A percentile compares a stretch with the other conserved stretches of the same genome.
These are phyloP conservation scores for Juglanconis oblonga DNA, from an alignment of 2,329 filamentous ascomycete species.

Conservation along the genomic window DNA sequence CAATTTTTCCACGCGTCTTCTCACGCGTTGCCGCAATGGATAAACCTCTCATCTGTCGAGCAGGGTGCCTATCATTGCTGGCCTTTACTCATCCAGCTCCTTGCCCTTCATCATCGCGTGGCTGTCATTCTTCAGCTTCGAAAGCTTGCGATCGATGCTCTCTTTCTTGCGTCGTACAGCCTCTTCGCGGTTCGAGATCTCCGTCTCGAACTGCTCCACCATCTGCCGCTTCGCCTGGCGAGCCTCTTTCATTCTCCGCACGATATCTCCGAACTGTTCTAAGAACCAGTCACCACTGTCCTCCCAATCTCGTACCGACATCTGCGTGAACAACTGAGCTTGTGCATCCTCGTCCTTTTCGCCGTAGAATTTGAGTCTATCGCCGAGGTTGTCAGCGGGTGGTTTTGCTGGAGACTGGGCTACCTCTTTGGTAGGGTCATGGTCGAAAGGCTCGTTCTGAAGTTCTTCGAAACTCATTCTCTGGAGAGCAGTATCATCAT, in stretches of 20 bases:
- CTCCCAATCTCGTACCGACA: slow-evolving; percentile 58
- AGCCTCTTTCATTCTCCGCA: slow-evolving; percentile 45
- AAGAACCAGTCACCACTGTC: slow-evolving; percentile 59
- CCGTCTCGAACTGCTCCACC: slow-evolving; percentile 50
- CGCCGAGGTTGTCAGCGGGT: slow-evolving; percentile 39
- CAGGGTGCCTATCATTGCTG: background rate
- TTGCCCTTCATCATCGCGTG: slow-evolving; percentile 52
- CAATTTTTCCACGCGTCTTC: background rate
- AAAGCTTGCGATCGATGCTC: slow-evolving; percentile 53
- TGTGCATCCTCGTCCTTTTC: slow-evolving; percentile 40
- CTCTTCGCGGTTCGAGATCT: slow-evolving; percentile 54
- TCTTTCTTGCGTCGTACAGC: slow-evolving; percentile 51
- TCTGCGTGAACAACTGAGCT: slow-evolving; percentile 48
- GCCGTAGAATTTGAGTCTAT: slow-evolving; percentile 50
- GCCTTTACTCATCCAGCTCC: slow-evolving; percentile 24
- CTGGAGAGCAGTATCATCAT: slow-evolving; percentile 54
- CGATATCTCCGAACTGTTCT: slow-evolving; percentile 48
- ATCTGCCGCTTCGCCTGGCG: slow-evolving; percentile 48
- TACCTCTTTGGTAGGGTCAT: slow-evolving; percentile 50
- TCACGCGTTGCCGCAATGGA: background rate
- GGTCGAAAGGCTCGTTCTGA: slow-evolving; percentile 52
- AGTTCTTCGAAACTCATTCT: slow-evolving; percentile 52
- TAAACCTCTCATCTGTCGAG: background rate
- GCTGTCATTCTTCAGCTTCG: slow-evolving; percentile 54
- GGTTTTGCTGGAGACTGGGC: slow-evolving; percentile 32